A percentile compares a stretch with the other conserved stretches of the same genome.
Conservation (phyloP, 1,139 yeast genomes). For the Zygosaccharomyces pseudobailii region DNA sequence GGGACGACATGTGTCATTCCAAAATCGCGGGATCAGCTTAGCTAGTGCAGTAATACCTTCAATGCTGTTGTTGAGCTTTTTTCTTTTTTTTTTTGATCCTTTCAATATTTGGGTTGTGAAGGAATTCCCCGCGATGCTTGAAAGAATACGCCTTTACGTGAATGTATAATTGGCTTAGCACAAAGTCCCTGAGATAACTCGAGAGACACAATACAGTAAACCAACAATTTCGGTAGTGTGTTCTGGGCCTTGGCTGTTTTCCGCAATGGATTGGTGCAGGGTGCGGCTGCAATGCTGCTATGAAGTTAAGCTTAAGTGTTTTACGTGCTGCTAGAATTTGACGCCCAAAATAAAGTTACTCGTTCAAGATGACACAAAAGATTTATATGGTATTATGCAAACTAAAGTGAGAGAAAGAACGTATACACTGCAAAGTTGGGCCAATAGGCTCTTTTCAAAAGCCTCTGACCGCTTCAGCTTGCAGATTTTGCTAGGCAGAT, state of each 20-base stretch:
- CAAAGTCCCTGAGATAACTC: background rate
- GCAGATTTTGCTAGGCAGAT: no score
- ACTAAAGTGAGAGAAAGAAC: no score
- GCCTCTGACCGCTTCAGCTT: no score
- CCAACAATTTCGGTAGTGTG: background rate
- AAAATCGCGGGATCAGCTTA: background rate
- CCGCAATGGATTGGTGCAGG: background rate
- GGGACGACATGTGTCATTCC: slow-evolving; percentile 32
- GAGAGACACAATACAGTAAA: background rate
- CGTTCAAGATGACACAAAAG: background rate
- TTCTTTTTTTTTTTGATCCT: background rate
- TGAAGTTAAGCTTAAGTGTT: no score
- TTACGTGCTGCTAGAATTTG: background rate
- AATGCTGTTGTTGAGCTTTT: background rate
- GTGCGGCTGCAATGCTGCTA: slow-evolving; percentile 2
- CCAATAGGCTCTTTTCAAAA: no score
- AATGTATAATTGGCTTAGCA: background rate
- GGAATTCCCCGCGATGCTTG: background rate
- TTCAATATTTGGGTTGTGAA: background rate
- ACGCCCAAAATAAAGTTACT: background rate
- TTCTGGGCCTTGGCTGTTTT: background rate
- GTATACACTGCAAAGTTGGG: no score
- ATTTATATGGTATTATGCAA: no score
- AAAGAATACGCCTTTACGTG: background rate
- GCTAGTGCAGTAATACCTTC: no score